phyloP scores from a whole-genome alignment of 345 rosid genomes.

The Bruguiera parviflora region DNA sequence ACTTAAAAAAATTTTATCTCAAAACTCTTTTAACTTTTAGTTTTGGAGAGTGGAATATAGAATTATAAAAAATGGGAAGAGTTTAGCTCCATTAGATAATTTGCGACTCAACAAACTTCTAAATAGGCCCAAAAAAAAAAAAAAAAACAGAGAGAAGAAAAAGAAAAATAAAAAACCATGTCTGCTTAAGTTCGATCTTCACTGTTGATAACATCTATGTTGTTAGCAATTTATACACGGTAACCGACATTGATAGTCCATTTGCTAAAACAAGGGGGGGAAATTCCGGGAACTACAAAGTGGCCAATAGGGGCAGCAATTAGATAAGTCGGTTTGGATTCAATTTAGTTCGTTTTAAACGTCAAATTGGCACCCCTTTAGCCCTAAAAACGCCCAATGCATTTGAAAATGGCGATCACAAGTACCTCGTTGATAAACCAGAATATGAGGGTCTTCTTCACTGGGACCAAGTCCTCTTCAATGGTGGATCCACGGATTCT shows the following conservation, averaged over 20 bases:
- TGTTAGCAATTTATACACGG: too few relatives aligned
- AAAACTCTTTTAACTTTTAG: too few relatives aligned
- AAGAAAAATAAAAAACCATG: too few relatives aligned
- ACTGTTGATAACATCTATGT: too few relatives aligned
- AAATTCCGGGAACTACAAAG: constrained; percentile 46
- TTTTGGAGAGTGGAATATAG: too few relatives aligned
- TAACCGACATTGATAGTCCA: constrained; percentile 47
- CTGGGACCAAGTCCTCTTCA: constrained; percentile 66
- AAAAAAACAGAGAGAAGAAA: too few relatives aligned
- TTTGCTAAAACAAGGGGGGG: constrained; percentile 46
- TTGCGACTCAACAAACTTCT: too few relatives aligned
- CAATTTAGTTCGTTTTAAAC: constrained; percentile 28
- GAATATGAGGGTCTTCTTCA: constrained; percentile 54
- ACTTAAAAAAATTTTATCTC: too few relatives aligned
- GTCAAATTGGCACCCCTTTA: constrained; percentile 61
- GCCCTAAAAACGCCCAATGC: constrained; percentile 36
- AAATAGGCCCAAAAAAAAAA: too few relatives aligned
- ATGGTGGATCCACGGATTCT: constrained; percentile 45
- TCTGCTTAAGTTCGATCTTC: too few relatives aligned
- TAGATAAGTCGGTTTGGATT: constrained; percentile 62
- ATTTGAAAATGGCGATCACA: constrained; percentile 67
- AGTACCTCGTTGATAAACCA: constrained; percentile 48
- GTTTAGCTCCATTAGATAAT: too few relatives aligned
- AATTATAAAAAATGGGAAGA: too few relatives aligned
- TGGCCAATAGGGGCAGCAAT: constrained; percentile 38